Percentiles rank a stretch among this genome's conserved stretches.
These are phyloP conservation scores for Gelatoporia subvermispora DNA, from an alignment of 768 basidiomycete genomes.

Conservation along the genomic window DNA sequence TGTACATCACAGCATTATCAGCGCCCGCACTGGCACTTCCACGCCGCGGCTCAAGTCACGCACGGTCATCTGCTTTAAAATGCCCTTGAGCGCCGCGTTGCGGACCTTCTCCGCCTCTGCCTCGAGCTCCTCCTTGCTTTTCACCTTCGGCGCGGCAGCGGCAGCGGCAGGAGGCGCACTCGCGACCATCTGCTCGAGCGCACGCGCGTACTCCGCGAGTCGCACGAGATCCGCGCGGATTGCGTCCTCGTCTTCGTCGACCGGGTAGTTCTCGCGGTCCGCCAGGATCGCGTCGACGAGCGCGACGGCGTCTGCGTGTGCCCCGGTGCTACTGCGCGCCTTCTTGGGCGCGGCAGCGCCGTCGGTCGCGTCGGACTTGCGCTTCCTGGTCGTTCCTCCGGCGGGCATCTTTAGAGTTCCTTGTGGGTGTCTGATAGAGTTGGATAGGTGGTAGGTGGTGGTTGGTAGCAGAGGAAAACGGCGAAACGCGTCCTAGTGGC, in stretches of 20 bases:
- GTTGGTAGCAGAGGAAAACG: too few relatives aligned
- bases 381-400: conserved; percentile 22
- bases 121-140: conserved; percentile 34
- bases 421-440: too few relatives aligned
- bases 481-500: too few relatives aligned
- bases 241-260: conserved; percentile 31
- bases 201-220: conserved; percentile 29
- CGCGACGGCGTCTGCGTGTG: conserved; percentile 29
- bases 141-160: conserved; percentile 5
- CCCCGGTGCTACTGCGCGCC: conserved; percentile 14
- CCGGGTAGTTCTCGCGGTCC: conserved; percentile 28
- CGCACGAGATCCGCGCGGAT: conserved; percentile 24
- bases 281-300: conserved; percentile 36
- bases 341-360: conserved; percentile 24
- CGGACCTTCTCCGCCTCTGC: conserved; percentile 40
- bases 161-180: neutral
- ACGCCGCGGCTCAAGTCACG: conserved; percentile 4
- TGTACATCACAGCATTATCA: conserved; percentile 11
- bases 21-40: neutral
- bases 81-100: conserved; percentile 42
- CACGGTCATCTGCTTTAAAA: conserved; percentile 47
- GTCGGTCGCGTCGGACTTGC: conserved; percentile 29
- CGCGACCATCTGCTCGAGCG: conserved; percentile 22
- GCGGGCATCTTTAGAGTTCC: too few relatives aligned
- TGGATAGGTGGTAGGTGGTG: too few relatives aligned